phyloP scores from a whole-genome alignment of 805 yeast species.

The Candida vartiovaarae region DNA sequence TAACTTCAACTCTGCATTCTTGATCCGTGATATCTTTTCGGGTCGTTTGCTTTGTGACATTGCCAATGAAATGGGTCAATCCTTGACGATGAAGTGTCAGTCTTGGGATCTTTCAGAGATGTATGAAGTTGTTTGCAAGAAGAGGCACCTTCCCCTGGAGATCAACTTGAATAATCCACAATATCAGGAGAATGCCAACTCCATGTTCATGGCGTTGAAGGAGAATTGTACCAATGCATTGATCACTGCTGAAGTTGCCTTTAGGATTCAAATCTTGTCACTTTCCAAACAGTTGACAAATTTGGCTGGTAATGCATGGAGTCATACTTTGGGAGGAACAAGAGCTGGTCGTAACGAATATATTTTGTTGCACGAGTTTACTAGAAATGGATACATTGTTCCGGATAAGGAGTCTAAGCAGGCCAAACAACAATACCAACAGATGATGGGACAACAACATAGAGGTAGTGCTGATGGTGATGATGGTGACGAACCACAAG shows the following conservation, averaged over 20 bases:
- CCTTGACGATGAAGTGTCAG: slow-evolving; percentile 84
- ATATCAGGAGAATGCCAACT: slow-evolving; percentile 58
- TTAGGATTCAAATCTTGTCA: slow-evolving; percentile 77
- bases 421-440: slow-evolving; percentile 30
- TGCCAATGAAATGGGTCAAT: slow-evolving; percentile 91
- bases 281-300: slow-evolving; percentile 86
- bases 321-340: slow-evolving; percentile 89
- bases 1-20: slow-evolving; percentile 42
- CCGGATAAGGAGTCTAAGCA: slow-evolving; percentile 69
- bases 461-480: slow-evolving; percentile 18
- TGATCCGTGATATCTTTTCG: slow-evolving; percentile 62
- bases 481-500: slow-evolving; percentile 31
- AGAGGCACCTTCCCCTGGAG: slow-evolving; percentile 55
- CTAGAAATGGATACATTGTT: slow-evolving; percentile 68
- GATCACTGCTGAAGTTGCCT: slow-evolving; percentile 71
- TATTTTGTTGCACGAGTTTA: slow-evolving; percentile 87
- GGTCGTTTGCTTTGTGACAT: slow-evolving; percentile 91
- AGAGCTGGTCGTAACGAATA: slow-evolving; percentile 94
- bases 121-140: slow-evolving; percentile 73
- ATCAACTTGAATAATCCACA: slow-evolving; percentile 64
- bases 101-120: slow-evolving; percentile 92
- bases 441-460: slow-evolving; percentile 15
- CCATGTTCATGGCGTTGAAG: slow-evolving; percentile 59
- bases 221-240: slow-evolving; percentile 63
- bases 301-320: slow-evolving; percentile 96